Percentiles rank a stretch among this genome's conserved stretches.
These are phyloP conservation scores for Trametes meyenii DNA, from an alignment of 768 basidiomycete genomes.

Conservation along the genomic window DNA sequence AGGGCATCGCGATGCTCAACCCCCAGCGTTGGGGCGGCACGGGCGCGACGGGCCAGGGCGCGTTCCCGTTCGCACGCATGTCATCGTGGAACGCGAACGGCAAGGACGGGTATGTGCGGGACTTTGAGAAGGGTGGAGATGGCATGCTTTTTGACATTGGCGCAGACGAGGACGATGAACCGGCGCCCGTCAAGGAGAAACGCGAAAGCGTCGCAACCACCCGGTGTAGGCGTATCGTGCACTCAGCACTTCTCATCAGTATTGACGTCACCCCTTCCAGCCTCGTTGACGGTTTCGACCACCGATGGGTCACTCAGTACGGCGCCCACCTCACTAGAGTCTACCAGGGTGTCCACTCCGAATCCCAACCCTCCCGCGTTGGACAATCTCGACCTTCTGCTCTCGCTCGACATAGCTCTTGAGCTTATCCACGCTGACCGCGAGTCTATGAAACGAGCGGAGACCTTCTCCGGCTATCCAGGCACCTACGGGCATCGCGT, in stretches of 20 bases:
- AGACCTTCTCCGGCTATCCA: conserved; percentile 88
- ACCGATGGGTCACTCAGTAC: conserved; percentile 9
- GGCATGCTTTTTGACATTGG: conserved; percentile 56
- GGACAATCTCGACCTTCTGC: conserved; percentile 78
- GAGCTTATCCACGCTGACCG: conserved; percentile 93
- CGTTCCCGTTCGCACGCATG: conserved; percentile 21
- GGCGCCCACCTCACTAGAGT: conserved; percentile 13
- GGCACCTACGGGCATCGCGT: conserved; percentile 87
- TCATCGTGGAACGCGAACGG: conserved; percentile 16
- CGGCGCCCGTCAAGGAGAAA: conserved; percentile 18
- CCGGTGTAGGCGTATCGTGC: conserved; percentile 12
- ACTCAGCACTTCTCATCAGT: not conserved
- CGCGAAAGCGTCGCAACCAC: conserved; percentile 11
- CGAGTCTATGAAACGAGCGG: conserved; percentile 88
- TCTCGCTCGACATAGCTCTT: conserved; percentile 89
- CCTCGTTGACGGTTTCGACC: conserved; percentile 16
- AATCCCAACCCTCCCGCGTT: conserved; percentile 28
- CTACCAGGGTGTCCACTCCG: conserved; percentile 25
- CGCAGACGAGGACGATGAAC: conserved; percentile 42
- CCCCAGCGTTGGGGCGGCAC: conserved; percentile 81
- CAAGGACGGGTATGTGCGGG: conserved; percentile 29
- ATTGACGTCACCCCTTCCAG: not conserved
- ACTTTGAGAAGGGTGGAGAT: conserved; percentile 42
- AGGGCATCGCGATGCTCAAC: conserved; percentile 88
- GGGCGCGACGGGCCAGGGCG: conserved; percentile 12